Evolutionary conservation across 1,284 basidiomycete genomes (phyloP).

Genomic region (Ceratobasidium sp.): DNA sequence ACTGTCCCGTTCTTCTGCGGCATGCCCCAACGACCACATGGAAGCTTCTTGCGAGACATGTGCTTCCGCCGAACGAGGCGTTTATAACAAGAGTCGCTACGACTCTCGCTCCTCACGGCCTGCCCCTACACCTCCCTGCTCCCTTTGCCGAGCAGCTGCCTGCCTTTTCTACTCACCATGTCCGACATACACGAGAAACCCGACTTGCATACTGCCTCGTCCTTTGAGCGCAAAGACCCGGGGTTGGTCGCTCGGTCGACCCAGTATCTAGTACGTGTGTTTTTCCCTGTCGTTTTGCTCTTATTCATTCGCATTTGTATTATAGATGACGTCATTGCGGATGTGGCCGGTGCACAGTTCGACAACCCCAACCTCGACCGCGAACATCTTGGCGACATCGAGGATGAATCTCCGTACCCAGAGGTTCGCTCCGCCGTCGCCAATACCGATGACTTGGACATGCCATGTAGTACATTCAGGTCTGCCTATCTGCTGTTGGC

Average conservation of each 20-base stretch:
- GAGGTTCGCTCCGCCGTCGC: conserved; percentile 54
- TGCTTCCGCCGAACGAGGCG: conserved; percentile 4
- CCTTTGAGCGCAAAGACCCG: conserved; percentile 29
- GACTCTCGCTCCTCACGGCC: conserved; percentile 7
- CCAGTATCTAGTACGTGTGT: conserved; percentile 11
- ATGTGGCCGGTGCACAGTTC: conserved; percentile 48
- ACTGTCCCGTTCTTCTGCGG: neutral
- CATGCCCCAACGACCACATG: conserved; percentile 7
- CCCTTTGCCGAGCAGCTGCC: conserved; percentile 23
- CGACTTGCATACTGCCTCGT: conserved; percentile 1
- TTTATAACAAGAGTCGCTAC: neutral
- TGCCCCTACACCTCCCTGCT: conserved; percentile 32
- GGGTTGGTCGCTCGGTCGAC: conserved; percentile 20
- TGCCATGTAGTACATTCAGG: conserved; percentile 53
- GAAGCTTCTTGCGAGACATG: conserved; percentile 6
- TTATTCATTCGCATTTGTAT: neutral
- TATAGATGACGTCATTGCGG: conserved; percentile 30
- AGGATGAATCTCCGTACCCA: conserved; percentile 59
- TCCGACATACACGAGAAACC: conserved; percentile 17
- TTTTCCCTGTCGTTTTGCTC: neutral
- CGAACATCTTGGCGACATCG: conserved; percentile 47
- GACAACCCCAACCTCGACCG: conserved; percentile 50
- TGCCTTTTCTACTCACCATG: neutral
- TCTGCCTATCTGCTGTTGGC: conserved; percentile 44
- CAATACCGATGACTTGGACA: conserved; percentile 51